Percentiles rank a stretch among this genome's conserved stretches.
These are phyloP conservation scores for Quercus tomentella DNA, from an alignment of 331 rosid genomes.

Conservation along the genomic window DNA sequence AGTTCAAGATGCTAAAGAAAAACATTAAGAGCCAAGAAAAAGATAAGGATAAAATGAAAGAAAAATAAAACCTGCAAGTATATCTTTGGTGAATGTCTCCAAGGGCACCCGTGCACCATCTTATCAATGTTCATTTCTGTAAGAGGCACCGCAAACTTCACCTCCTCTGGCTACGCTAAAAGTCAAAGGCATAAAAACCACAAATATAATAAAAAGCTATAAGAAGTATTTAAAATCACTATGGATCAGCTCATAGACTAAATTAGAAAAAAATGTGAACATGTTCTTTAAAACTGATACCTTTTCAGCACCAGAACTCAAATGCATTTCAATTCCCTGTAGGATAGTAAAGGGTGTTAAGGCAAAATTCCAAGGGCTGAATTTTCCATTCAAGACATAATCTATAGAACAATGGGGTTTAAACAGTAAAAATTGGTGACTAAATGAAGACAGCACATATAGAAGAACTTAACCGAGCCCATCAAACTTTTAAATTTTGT, in stretches of 20 bases:
- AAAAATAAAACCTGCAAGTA: conserved; percentile 68
- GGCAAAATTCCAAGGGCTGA: background rate
- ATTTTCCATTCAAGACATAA: background rate
- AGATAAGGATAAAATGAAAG: conserved; percentile 4
- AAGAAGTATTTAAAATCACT: conserved; percentile 10
- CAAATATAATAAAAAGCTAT: conserved; percentile 42
- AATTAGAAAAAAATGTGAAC: conserved; percentile 13
- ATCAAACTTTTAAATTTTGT: conserved; percentile 1
- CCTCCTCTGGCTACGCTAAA: conserved; percentile 92
- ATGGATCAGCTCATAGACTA: background rate
- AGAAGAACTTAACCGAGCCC: conserved; percentile 2
- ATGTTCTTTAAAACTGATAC: conserved; percentile 42
- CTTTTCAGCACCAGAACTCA: conserved; percentile 66
- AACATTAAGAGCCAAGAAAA: background rate
- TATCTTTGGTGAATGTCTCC: conserved; percentile 84
- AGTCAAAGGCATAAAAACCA: conserved; percentile 58
- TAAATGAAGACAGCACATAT: background rate
- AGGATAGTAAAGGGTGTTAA: conserved; percentile 16
- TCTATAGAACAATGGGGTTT: background rate
- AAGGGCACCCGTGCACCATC: conserved; percentile 81
- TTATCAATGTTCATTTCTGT: conserved; percentile 79
- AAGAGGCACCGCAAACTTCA: conserved; percentile 89
- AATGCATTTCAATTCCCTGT: conserved; percentile 96
- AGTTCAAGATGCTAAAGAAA: conserved; percentile 12
- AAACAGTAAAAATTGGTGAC: background rate